Conservation (phyloP, 2,329 filamentous ascomycete genomes). For the Penicillium decumbens region DNA sequence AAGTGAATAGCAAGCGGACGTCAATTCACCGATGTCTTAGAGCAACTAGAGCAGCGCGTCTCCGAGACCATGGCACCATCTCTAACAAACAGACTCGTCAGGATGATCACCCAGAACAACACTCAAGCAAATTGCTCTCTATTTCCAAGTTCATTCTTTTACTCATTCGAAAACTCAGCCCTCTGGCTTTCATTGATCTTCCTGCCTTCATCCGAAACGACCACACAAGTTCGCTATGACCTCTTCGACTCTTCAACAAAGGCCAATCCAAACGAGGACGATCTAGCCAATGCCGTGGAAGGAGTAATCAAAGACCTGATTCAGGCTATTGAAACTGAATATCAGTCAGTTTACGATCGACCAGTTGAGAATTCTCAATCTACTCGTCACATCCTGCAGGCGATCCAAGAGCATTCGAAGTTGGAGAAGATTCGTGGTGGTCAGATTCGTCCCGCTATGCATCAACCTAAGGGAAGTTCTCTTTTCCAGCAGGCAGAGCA, state of each 20-base stretch:
- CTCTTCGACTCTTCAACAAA: slow-evolving; percentile 16
- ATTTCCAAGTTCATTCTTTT: slow-evolving; percentile 26
- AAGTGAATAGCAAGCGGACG: neutral
- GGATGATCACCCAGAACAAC: neutral
- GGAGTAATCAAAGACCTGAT: slow-evolving; percentile 1
- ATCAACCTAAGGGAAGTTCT: slow-evolving; percentile 22
- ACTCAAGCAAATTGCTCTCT: slow-evolving; percentile 4
- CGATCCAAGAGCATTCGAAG: slow-evolving; percentile 22
- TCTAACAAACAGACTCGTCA: slow-evolving; percentile 1
- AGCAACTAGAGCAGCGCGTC: slow-evolving; percentile 5
- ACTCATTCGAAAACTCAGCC: slow-evolving; percentile 15
- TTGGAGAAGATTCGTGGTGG: slow-evolving; percentile 20
- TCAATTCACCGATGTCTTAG: neutral
- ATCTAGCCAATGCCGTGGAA: neutral
- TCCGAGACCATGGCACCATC: slow-evolving; percentile 2
- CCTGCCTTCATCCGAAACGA: slow-evolving; percentile 24
- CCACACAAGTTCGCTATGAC: slow-evolving; percentile 31
- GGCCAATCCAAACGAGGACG: neutral
- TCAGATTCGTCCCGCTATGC: slow-evolving; percentile 25
- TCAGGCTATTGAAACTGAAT: slow-evolving; percentile 14
- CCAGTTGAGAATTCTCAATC: neutral
- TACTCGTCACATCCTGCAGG: slow-evolving; percentile 14
- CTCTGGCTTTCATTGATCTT: slow-evolving; percentile 27
- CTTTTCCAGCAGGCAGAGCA: slow-evolving; percentile 29
- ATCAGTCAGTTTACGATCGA: neutral